Percentiles rank a stretch among this genome's conserved stretches.
These are phyloP conservation scores for Starmera stellimalicola DNA, from an alignment of 1,139 yeast species.

Conservation along the genomic window DNA sequence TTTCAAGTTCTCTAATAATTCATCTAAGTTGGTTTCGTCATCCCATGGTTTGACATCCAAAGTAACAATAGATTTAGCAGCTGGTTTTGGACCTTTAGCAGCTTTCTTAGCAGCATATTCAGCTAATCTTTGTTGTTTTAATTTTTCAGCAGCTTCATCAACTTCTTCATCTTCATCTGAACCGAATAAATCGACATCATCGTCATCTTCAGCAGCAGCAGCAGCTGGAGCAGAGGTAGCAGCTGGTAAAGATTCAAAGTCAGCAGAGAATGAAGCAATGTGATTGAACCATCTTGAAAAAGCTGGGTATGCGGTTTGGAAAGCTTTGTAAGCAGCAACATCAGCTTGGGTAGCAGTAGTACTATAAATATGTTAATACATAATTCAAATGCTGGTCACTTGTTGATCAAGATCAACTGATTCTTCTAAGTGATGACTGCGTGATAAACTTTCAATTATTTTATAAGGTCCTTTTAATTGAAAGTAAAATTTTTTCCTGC, in stretches of 20 bases:
- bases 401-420: no score
- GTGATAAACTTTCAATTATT: no score
- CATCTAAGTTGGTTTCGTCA: constrained; percentile 94
- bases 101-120: constrained; percentile 98
- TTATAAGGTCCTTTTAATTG: no score
- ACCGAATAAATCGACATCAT: constrained; percentile 92
- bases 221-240: constrained; percentile 52
- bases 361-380: no score
- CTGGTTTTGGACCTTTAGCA: constrained; percentile 93
- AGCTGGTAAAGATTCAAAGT: constrained; percentile 79
- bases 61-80: constrained; percentile 96
- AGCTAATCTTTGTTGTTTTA: constrained; percentile 95
- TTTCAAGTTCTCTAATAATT: constrained; percentile 80
- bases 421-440: no score
- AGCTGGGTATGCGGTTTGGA: constrained; percentile 88
- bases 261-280: constrained; percentile 86
- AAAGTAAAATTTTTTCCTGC: no score
- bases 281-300: constrained; percentile 98
- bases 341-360: constrained; percentile 91
- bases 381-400: no score
- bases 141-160: constrained; percentile 93
- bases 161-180: constrained; percentile 86
- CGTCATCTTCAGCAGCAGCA: constrained; percentile 63
- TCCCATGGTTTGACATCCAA: constrained; percentile 99
- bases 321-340: constrained; percentile 88